Base-by-base conservation (phyloP, 805 yeast genomes). In the Hanseniaspora occidentalis region DNA sequence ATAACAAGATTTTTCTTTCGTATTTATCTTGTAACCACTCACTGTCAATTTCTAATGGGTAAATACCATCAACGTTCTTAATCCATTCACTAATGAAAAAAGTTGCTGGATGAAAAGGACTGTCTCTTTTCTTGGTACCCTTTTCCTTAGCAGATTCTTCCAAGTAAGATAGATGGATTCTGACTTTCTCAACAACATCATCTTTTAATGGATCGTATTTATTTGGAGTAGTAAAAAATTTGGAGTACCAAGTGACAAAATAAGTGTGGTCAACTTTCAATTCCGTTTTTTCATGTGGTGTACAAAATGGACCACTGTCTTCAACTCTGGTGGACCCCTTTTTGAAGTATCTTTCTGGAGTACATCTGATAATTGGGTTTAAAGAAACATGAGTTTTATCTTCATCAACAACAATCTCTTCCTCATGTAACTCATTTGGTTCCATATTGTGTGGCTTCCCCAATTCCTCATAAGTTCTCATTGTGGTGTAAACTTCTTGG, bases 281-380 rank as follows among this genome's bases (percentile, higher is more conserved):
- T 31, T 63, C 67, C 10, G 67, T 50, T 43, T 75, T 70, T 50
- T 81, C 88, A 25, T 64, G 66, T 10, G 95, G 96, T 17, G 83
- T 72, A 58, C 96, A 85, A 58, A 84, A 83, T n/a, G 96, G 96
- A 39, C 67, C 92, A 31, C 85, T 72, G 1, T 63, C 50, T 14
- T 60, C 56, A 40, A 64, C 60, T 48, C 75, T 75, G 23, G 76
- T 78, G 27, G 65, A 44, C 7, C 88, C 89, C 53, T 77, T 79
- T 48, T 67, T 70, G 51, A 64, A 68, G 55, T 82, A 85, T 37
- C 71, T 61, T 40, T 79, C 79, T 2, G 96, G 96, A 3, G 86
- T 82, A 62, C 96, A 85, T 61, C 95, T 70, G 52, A 84, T 70
- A 37, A 85, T 57, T 0, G 96, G 96, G 53, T 79, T 82, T 55